Conservation (phyloP, 805 yeast genomes). For the Zygosaccharomyces bisporus region DNA sequence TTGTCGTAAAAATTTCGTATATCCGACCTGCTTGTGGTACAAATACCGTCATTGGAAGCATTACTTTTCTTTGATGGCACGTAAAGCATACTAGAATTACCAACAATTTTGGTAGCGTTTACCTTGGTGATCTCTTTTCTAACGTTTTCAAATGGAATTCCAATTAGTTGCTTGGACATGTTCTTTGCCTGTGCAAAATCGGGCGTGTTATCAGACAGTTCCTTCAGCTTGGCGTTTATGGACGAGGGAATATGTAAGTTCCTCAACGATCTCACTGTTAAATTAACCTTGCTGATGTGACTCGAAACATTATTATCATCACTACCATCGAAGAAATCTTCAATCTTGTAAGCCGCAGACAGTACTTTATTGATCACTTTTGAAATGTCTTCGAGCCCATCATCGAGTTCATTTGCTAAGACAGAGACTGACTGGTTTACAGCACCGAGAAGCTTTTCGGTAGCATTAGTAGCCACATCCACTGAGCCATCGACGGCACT, state of each 20-base stretch:
- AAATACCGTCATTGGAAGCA: conserved; percentile 33
- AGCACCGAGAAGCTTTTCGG: conserved; percentile 54
- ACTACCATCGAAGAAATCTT: conserved; percentile 51
- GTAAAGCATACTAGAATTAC: conserved; percentile 28
- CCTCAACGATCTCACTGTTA: conserved; percentile 53
- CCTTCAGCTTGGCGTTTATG: conserved; percentile 54
- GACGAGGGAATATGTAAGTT: conserved; percentile 62
- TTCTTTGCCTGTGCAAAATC: conserved; percentile 62
- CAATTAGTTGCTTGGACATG: conserved; percentile 50
- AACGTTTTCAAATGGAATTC: conserved; percentile 55
- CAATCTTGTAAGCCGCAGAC: conserved; percentile 48
- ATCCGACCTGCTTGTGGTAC: conserved; percentile 39
- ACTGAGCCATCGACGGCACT: conserved; percentile 72
- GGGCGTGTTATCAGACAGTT: conserved; percentile 53
- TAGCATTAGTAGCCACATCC: conserved; percentile 67
- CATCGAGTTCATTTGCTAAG: conserved; percentile 59
- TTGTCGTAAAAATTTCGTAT: conserved; percentile 40
- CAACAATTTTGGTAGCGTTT: conserved; percentile 29
- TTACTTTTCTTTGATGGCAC: conserved; percentile 39
- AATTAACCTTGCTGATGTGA: conserved; percentile 45
- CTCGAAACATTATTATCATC: conserved; percentile 30
- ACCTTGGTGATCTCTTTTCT: conserved; percentile 39
- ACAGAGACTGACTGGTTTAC: conserved; percentile 59
- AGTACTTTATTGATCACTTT: conserved; percentile 53
- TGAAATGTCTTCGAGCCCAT: conserved; percentile 61